A percentile compares a stretch with the other conserved stretches of the same genome.
Evolutionary conservation across 352 stramenopile species (phyloP).

Genomic region (Globisporangium recalcitrans): DNA sequence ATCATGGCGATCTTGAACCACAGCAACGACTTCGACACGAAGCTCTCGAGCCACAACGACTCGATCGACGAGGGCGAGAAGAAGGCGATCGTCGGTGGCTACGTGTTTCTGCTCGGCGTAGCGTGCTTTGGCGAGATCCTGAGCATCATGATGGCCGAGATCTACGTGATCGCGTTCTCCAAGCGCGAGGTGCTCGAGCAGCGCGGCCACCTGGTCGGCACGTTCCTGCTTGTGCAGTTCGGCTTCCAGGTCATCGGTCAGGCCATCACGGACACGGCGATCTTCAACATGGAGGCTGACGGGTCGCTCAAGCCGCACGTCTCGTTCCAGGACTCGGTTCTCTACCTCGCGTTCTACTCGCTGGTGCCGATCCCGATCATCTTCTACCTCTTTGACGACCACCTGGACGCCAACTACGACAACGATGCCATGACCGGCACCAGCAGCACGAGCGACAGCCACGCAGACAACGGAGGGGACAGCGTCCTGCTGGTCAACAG

Average conservation of each 20-base stretch:
- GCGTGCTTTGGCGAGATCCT: slow-evolving; percentile 43
- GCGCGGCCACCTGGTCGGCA: slow-evolving; percentile 34
- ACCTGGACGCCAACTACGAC: slow-evolving; percentile 7
- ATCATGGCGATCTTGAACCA: slow-evolving; percentile 27
- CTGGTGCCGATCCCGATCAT: slow-evolving; percentile 36
- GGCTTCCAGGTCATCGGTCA: slow-evolving; percentile 32
- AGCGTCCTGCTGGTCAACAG: slow-evolving; percentile 12
- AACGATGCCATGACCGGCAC: neutral
- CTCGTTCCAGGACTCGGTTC: slow-evolving; percentile 24
- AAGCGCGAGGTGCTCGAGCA: slow-evolving; percentile 23
- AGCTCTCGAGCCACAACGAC: slow-evolving; percentile 19
- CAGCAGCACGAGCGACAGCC: slow-evolving; percentile 10
- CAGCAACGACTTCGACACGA: slow-evolving; percentile 18
- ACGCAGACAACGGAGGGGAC: slow-evolving; percentile 2
- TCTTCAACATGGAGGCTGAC: slow-evolving; percentile 25
- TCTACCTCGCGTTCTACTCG: slow-evolving; percentile 34
- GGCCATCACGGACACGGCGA: slow-evolving; percentile 23
- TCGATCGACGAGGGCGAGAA: slow-evolving; percentile 21
- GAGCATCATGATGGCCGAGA: slow-evolving; percentile 35
- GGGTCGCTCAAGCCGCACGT: slow-evolving; percentile 14
- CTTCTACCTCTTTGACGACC: slow-evolving; percentile 33
- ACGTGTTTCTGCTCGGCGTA: slow-evolving; percentile 31
- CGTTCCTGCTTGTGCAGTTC: slow-evolving; percentile 34
- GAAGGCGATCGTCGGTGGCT: slow-evolving; percentile 23
- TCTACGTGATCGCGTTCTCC: slow-evolving; percentile 41